These are phyloP conservation scores for Trametes sp. DNA, from an alignment of 1,284 basidiomycete genomes.

Conservation along the genomic window DNA sequence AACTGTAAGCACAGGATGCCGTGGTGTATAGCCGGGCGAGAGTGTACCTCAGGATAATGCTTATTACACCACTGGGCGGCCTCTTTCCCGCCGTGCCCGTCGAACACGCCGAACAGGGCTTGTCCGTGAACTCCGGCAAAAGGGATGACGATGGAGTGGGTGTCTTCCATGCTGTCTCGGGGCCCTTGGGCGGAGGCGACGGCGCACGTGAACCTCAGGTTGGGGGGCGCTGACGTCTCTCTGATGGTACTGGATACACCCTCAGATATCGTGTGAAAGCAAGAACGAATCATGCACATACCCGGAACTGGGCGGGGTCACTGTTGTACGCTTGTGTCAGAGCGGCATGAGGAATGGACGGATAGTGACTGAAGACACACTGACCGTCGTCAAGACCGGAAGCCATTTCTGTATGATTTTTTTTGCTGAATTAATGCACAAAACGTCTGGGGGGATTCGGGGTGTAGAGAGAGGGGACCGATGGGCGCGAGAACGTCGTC, in stretches of 20 bases:
- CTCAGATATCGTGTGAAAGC: not conserved
- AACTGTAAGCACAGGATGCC: not conserved
- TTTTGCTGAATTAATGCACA: too few species aligned
- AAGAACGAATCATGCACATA: not conserved
- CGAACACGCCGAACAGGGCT: conserved; percentile 98
- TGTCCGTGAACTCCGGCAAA: conserved; percentile 92
- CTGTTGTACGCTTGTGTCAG: not conserved
- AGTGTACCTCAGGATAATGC: conserved; percentile 59
- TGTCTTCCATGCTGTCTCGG: conserved; percentile 96
- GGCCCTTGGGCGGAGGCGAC: conserved; percentile 92
- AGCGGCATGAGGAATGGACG: not conserved
- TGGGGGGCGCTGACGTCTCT: conserved; percentile 40
- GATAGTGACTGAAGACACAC: not conserved
- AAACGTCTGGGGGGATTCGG: too few species aligned
- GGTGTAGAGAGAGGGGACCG: too few species aligned
- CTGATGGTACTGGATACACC: not conserved
- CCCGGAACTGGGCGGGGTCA: conserved; percentile 4
- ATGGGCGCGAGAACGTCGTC: too few species aligned
- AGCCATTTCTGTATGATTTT: not conserved
- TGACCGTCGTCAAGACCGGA: not conserved
- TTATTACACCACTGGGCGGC: conserved; percentile 99
- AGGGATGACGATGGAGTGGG: conserved; percentile 95
- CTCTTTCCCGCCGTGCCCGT: conserved; percentile 99
- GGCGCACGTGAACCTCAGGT: conserved; percentile 80
- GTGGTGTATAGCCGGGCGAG: not conserved